Base-by-base conservation (phyloP, 2,329 filamentous ascomycete species). In the Daldinia sp. region DNA sequence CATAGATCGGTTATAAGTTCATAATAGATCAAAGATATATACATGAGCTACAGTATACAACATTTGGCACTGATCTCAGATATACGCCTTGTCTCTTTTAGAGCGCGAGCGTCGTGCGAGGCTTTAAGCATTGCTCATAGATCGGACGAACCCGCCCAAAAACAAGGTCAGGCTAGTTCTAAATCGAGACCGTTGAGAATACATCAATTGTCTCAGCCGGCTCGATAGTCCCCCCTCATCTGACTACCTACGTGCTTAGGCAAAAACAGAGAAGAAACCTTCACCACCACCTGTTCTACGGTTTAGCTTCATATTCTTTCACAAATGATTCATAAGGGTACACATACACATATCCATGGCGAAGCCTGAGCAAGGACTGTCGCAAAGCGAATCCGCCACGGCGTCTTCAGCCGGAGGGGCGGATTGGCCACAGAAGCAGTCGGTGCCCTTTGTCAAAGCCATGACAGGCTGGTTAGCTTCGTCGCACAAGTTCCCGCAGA, bases 371-470 rank as follows among this genome's bases (percentile, higher is more conserved):
- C 70, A 72, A 9, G 39, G 59, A 0, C 2, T 11, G 17, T 71
- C 48, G 54, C 70, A 72, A 2, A 27, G 49, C 3, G 45, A 51
- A 2, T 70, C 69, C 3, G 52, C 61, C 11, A 66, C 68, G 3
- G 30, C 7, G 6, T 32, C 57, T 3, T 30, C 21, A 21, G 21
- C 13, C 4, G 63, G 56, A 21, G 68, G 69, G 4, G 59, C 13
- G 7, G 19, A 6, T 17, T 30, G 9, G 41, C 68, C 63, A 52
- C 70, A 72, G 3, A 70, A 55, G 48, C 70, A 72, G 13, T 54
- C 41, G 10, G 64, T 68, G 7, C 61, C 51, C 19, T 72, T 72
- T 11, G 63, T 58, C 13, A 69, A 21, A 7, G 49, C 68, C 1
- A 61, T 13, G 7, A 67, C 57, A 17, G 59, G 58, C 1, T 51